Evolutionary conservation across 2,329 filamentous ascomycete species (phyloP).

Genomic region (Trichoderma cornu-damae): DNA sequence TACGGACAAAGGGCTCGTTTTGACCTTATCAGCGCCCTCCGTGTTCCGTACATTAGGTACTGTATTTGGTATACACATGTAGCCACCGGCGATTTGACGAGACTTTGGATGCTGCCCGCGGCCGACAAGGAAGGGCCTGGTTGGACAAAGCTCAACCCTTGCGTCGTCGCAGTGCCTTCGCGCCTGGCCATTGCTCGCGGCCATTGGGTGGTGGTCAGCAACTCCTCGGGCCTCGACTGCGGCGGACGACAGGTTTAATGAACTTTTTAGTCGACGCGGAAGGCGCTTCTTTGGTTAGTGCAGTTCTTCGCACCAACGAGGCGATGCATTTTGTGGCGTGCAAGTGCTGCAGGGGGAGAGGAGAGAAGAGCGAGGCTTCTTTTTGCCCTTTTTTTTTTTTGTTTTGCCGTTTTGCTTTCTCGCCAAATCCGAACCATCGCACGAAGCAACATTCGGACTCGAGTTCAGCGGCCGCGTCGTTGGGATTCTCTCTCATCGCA

Average conservation of each 20-base stretch:
- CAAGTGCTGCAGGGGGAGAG: conserved; percentile 1
- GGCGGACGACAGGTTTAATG: too few relatives aligned
- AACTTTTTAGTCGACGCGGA: background rate
- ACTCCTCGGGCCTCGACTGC: background rate
- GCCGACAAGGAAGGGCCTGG: conserved; percentile 10
- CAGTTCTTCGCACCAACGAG: background rate
- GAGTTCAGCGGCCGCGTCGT: too few relatives aligned
- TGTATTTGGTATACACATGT: too few relatives aligned
- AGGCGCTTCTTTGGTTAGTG: background rate
- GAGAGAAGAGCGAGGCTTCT: background rate
- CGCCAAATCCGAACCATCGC: too few relatives aligned
- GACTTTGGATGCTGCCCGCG: background rate
- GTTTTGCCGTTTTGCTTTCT: background rate
- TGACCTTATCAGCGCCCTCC: background rate
- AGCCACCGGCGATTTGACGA: background rate
- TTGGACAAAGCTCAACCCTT: background rate
- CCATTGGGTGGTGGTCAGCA: conserved; percentile 13
- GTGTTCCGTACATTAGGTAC: too few relatives aligned
- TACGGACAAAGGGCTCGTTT: background rate
- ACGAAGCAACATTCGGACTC: too few relatives aligned
- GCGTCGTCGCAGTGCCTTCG: conserved; percentile 6
- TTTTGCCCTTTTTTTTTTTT: too few relatives aligned
- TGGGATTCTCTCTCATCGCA: too few relatives aligned
- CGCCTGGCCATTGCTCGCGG: background rate
- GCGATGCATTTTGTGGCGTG: background rate